Evolutionary conservation across 192 early-diverging fungal species (phyloP).

Genomic region (Kickxella alabastrina): DNA sequence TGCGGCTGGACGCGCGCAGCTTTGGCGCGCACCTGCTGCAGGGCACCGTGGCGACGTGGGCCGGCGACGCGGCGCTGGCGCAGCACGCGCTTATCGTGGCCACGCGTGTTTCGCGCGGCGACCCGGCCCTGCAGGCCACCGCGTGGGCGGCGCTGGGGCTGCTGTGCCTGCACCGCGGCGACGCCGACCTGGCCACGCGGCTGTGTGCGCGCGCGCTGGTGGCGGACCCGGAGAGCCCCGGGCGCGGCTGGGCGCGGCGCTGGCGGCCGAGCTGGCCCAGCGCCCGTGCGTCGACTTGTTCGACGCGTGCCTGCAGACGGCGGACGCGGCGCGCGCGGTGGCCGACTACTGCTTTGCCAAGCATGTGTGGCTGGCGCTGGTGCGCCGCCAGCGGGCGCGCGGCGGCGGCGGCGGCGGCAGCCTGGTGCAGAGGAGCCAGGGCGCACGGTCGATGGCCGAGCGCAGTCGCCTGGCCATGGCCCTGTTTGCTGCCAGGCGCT

Average conservation of each 20-base stretch:
- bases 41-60: slow-evolving; percentile 57
- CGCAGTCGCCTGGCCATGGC: slow-evolving; percentile 28
- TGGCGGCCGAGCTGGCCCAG: slow-evolving; percentile 60
- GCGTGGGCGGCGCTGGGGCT: slow-evolving; percentile 84
- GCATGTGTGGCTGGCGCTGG: slow-evolving; percentile 27
- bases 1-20: slow-evolving; percentile 59
- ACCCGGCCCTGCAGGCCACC: slow-evolving; percentile 49
- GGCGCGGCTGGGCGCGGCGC: slow-evolving; percentile 85
- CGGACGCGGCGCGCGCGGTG: slow-evolving; percentile 56
- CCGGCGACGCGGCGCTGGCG: slow-evolving; percentile 55
- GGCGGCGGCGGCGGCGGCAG: too few relatives aligned
- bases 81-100: slow-evolving; percentile 87
- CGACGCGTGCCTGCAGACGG: slow-evolving; percentile 74
- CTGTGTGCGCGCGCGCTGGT: slow-evolving; percentile 70
- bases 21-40: slow-evolving; percentile 67
- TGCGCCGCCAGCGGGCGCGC: not conserved
- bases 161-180: slow-evolving; percentile 63
- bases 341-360: slow-evolving; percentile 65
- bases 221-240: slow-evolving; percentile 72
- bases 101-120: slow-evolving; percentile 61
- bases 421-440: too few relatives aligned
- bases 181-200: slow-evolving; percentile 70
- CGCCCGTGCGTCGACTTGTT: slow-evolving; percentile 59
- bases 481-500: slow-evolving; percentile 34
- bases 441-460: slow-evolving; percentile 5